Conservation (phyloP, 2,329 filamentous ascomycete genomes). For the Microcera coccophila region DNA sequence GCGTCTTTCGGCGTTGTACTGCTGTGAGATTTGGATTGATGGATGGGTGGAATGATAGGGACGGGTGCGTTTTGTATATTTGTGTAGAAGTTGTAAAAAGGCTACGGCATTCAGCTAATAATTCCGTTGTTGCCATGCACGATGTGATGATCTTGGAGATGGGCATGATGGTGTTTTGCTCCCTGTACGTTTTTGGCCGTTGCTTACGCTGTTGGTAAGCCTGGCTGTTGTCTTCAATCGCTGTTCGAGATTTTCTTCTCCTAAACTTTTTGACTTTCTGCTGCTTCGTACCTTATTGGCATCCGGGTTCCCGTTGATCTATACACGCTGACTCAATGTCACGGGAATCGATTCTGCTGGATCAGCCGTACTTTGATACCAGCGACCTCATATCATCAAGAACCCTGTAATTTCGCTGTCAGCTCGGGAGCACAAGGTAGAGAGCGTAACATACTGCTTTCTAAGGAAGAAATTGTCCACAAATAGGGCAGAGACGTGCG, state of each 20-base stretch:
- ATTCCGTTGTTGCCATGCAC: too few relatives aligned
- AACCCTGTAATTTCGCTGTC: constrained; percentile 10
- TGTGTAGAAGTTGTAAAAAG: background rate
- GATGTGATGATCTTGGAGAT: too few relatives aligned
- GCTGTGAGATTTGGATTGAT: too few relatives aligned
- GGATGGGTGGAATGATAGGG: too few relatives aligned
- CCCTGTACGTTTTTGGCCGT: too few relatives aligned
- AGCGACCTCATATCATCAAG: constrained; percentile 17
- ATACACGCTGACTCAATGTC: background rate
- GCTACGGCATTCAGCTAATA: background rate
- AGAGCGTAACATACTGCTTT: constrained; percentile 8
- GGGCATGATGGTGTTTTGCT: too few relatives aligned
- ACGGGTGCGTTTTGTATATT: background rate
- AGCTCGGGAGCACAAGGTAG: constrained; percentile 1
- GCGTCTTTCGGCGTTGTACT: background rate
- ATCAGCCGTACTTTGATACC: constrained; percentile 11
- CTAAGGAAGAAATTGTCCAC: constrained; percentile 11
- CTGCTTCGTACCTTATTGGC: too few relatives aligned
- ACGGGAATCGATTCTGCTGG: background rate
- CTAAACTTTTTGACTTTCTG: too few relatives aligned
- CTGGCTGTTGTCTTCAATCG: too few relatives aligned
- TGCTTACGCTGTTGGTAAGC: too few relatives aligned
- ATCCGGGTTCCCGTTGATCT: too few relatives aligned
- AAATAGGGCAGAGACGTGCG: constrained; percentile 15
- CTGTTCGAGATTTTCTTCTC: too few relatives aligned